Evolutionary conservation across 352 stramenopile genomes (phyloP).

Genomic region (Globisporangium canariense): DNA sequence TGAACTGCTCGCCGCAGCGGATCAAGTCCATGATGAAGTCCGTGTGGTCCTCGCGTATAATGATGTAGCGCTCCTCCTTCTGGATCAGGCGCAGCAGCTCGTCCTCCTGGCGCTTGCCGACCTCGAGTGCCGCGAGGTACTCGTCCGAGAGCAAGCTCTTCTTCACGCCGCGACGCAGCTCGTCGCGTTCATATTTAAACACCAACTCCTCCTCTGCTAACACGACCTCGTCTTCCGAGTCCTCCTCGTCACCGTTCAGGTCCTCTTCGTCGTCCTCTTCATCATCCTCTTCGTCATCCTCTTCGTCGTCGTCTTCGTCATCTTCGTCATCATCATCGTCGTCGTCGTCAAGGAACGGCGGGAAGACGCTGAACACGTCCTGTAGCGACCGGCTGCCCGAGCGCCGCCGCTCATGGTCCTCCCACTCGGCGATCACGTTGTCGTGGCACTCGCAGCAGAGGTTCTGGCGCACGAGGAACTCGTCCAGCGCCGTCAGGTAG

Average conservation of each 20-base stretch:
- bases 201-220: constrained; percentile 60
- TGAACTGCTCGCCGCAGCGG: constrained; percentile 74
- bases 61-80: constrained; percentile 81
- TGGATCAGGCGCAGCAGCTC: constrained; percentile 72
- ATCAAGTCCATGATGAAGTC: constrained; percentile 83
- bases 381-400: constrained; percentile 64
- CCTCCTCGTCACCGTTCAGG: constrained; percentile 40
- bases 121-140: constrained; percentile 59
- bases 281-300: constrained; percentile 49
- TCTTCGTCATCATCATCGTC: constrained; percentile 64
- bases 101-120: constrained; percentile 62
- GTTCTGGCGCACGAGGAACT: constrained; percentile 75
- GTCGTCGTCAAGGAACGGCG: constrained; percentile 68
- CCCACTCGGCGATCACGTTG: constrained; percentile 81
- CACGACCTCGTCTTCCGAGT: constrained; percentile 34
- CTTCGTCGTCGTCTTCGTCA: constrained; percentile 47
- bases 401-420: constrained; percentile 67
- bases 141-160: constrained; percentile 52
- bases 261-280: constrained; percentile 27
- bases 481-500: constrained; percentile 63
- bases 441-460: constrained; percentile 83
- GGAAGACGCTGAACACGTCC: constrained; percentile 76
- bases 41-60: constrained; percentile 77
- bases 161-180: constrained; percentile 28
- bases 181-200: constrained; percentile 66